Evolutionary conservation across 2,329 filamentous ascomycete species (phyloP).

Genomic region (Mollisiaceae sp.): DNA sequence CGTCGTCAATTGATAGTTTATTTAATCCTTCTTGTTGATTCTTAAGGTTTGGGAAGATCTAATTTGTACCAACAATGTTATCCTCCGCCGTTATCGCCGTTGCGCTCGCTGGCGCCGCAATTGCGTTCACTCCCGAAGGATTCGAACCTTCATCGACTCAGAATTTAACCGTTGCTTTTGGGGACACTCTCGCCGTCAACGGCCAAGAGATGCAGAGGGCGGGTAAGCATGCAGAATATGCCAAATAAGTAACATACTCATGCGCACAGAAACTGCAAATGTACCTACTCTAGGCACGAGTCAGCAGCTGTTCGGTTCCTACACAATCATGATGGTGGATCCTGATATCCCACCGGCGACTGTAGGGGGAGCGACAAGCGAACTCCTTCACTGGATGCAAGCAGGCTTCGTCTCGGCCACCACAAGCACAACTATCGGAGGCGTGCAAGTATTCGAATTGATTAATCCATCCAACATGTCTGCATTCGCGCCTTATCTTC

Average conservation of each 20-base stretch:
- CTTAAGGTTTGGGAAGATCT: neutral
- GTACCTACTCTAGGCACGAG: slow-evolving; percentile 35
- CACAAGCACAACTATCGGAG: slow-evolving; percentile 32
- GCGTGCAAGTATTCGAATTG: slow-evolving; percentile 33
- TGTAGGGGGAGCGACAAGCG: slow-evolving; percentile 28
- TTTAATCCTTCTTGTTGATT: slow-evolving; percentile 4
- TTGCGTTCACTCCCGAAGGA: slow-evolving; percentile 37
- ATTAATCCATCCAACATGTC: slow-evolving; percentile 30
- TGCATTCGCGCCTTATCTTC: slow-evolving; percentile 34
- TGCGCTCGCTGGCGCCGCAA: slow-evolving; percentile 36
- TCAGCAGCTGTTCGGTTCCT: slow-evolving; percentile 33
- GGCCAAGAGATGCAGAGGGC: slow-evolving; percentile 35
- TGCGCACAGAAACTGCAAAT: slow-evolving; percentile 26
- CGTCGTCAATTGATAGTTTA: slow-evolving; percentile 4
- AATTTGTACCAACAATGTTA: slow-evolving; percentile 29
- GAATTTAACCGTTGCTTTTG: slow-evolving; percentile 37
- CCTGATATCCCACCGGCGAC: slow-evolving; percentile 36
- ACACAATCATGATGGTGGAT: slow-evolving; percentile 40
- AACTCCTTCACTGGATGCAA: slow-evolving; percentile 42
- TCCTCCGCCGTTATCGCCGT: slow-evolving; percentile 30
- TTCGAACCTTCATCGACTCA: slow-evolving; percentile 35
- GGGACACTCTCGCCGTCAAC: slow-evolving; percentile 33
- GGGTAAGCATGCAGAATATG: slow-evolving; percentile 20
- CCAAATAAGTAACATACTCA: neutral
- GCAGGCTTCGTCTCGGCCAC: slow-evolving; percentile 33